phyloP scores from a whole-genome alignment of 352 stramenopile genomes.

The Pelagophyceae sp. region DNA sequence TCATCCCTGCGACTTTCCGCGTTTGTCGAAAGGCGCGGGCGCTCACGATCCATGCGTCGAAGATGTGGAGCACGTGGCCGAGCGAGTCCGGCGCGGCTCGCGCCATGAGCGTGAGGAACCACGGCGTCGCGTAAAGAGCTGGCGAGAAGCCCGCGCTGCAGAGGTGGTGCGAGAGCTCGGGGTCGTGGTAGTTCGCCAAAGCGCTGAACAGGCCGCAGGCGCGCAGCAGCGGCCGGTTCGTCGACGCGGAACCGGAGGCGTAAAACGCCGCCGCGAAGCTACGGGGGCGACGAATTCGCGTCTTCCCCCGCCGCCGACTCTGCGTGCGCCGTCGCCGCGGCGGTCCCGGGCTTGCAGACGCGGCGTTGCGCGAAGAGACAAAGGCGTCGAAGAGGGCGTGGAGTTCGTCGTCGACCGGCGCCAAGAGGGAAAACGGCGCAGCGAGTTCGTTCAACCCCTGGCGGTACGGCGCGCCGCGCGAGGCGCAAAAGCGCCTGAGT shows the following conservation, averaged over 20 bases:
- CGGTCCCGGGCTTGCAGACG: too few species aligned
- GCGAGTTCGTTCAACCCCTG: constrained; percentile 37
- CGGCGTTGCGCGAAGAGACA: too few species aligned
- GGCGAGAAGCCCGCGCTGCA: constrained; percentile 23
- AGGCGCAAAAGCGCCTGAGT: constrained; percentile 25
- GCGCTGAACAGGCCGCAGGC: constrained; percentile 15
- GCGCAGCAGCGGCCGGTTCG: neutral
- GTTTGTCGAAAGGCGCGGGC: too few species aligned
- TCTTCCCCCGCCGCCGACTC: too few species aligned
- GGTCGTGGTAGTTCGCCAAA: constrained; percentile 31
- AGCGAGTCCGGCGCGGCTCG: neutral
- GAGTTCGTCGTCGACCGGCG: constrained; percentile 28
- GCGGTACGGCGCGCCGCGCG: constrained; percentile 28
- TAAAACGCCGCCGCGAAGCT: too few species aligned
- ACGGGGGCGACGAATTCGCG: too few species aligned
- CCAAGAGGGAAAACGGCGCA: constrained; percentile 31
- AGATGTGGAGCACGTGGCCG: neutral
- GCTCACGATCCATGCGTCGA: neutral
- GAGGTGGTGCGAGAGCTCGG: constrained; percentile 21
- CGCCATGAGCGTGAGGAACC: constrained; percentile 32
- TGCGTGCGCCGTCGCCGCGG: neutral
- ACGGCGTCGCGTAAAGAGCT: constrained; percentile 33
- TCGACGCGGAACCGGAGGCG: neutral
- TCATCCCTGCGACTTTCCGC: too few species aligned
- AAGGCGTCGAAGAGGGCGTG: constrained; percentile 26